Evolutionary conservation across 2,329 filamentous ascomycete genomes (phyloP).

Genomic region (Aspergillus brasiliensis): DNA sequence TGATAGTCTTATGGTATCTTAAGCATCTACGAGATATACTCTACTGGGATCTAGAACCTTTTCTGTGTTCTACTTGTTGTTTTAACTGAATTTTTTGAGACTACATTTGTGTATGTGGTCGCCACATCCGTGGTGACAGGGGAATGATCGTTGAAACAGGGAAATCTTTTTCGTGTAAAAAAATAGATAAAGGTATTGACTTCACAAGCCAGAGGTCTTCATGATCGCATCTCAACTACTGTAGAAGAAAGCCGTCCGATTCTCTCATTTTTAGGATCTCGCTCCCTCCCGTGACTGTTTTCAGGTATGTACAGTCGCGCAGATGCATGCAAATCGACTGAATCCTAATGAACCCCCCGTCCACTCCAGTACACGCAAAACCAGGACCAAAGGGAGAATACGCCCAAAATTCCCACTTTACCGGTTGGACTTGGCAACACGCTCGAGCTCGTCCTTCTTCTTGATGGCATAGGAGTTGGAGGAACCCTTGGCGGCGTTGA

Average conservation of each 20-base stretch:
- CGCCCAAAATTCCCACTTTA: slow-evolving; percentile 63
- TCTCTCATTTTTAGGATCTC: slow-evolving; percentile 40
- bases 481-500: slow-evolving; percentile 99
- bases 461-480: slow-evolving; percentile 99
- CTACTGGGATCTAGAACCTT: no score
- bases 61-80: neutral
- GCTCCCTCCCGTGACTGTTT: slow-evolving; percentile 41
- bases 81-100: neutral
- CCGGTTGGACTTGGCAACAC: slow-evolving; percentile 99
- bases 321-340: slow-evolving; percentile 46
- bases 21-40: no score
- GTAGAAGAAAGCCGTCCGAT: slow-evolving; percentile 43
- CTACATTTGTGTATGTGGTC: neutral
- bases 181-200: slow-evolving; percentile 28
- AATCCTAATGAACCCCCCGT: slow-evolving; percentile 45
- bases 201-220: slow-evolving; percentile 34
- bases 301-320: slow-evolving; percentile 43
- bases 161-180: slow-evolving; percentile 25
- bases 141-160: slow-evolving; percentile 10
- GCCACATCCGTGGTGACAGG: neutral
- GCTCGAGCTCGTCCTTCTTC: slow-evolving; percentile 99
- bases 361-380: slow-evolving; percentile 45
- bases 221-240: slow-evolving; percentile 48
- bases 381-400: slow-evolving; percentile 44
- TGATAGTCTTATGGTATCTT: neutral